Evolutionary conservation across 2,329 filamentous ascomycete species (phyloP).

Genomic region (Ceratocystis ficicola): DNA sequence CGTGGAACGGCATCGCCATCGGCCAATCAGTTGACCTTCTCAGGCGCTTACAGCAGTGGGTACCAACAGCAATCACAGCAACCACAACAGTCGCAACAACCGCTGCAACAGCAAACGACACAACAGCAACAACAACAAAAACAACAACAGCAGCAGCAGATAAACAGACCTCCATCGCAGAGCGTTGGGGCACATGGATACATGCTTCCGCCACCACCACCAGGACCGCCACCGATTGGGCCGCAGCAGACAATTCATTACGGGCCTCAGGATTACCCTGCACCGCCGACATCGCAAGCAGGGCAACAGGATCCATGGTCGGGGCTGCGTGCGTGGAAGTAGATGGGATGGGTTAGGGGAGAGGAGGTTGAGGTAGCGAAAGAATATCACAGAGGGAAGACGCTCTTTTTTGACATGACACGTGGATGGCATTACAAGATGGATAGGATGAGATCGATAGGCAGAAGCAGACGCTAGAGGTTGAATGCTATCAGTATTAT

Average conservation of each 20-base stretch:
- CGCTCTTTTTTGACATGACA: neutral
- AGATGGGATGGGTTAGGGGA: constrained; percentile 19
- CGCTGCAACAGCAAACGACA: constrained; percentile 30
- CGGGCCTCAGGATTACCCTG: constrained; percentile 29
- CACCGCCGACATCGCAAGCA: constrained; percentile 30
- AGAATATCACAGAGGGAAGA: neutral
- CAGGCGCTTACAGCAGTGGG: constrained; percentile 30
- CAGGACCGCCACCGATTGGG: constrained; percentile 49
- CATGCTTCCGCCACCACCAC: constrained; percentile 51
- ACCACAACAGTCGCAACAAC: constrained; percentile 34
- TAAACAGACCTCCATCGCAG: constrained; percentile 24
- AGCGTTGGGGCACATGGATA: constrained; percentile 44
- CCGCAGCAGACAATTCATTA: constrained; percentile 52
- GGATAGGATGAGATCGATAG: too few relatives aligned
- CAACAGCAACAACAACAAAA: constrained; percentile 26
- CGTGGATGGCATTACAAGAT: too few relatives aligned
- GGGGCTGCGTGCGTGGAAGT: constrained; percentile 43
- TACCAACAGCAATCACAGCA: constrained; percentile 28
- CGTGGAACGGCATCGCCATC: constrained; percentile 43
- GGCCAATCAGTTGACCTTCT: constrained; percentile 43
- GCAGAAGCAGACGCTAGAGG: too few relatives aligned
- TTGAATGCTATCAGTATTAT: too few relatives aligned
- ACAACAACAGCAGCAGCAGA: constrained; percentile 34
- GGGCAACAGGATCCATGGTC: constrained; percentile 41
- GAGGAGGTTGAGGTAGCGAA: neutral